phyloP scores from a whole-genome alignment of 352 stramenopile species.

The Globisporangium lucens region DNA sequence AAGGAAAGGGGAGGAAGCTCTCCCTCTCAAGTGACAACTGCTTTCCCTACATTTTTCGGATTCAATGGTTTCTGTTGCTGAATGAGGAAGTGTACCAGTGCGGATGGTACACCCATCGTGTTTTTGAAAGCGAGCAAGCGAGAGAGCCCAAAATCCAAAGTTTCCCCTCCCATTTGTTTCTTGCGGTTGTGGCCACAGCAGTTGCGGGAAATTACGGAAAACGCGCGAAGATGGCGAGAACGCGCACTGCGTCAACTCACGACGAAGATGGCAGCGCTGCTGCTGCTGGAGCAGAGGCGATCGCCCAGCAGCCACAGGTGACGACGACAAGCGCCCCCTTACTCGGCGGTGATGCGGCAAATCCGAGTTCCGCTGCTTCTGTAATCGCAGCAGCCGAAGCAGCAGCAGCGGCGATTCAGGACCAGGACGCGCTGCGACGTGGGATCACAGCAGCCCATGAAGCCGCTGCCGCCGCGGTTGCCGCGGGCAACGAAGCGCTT shows the following conservation, averaged over 20 bases:
- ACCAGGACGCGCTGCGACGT: slow-evolving; percentile 7
- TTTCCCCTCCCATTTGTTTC: not conserved
- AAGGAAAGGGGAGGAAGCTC: not conserved
- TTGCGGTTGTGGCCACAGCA: slow-evolving; percentile 17
- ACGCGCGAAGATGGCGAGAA: slow-evolving; percentile 12
- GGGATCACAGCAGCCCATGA: slow-evolving; percentile 10
- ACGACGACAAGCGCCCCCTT: not conserved
- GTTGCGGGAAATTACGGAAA: slow-evolving; percentile 18
- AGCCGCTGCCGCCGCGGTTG: slow-evolving; percentile 9
- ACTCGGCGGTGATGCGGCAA: not conserved
- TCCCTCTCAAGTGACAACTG: not conserved
- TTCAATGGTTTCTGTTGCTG: not conserved
- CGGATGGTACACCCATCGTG: not conserved
- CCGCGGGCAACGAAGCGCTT: slow-evolving; percentile 14
- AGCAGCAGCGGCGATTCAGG: not conserved
- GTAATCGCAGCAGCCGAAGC: not conserved
- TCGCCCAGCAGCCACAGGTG: not conserved
- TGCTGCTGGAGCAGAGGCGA: not conserved
- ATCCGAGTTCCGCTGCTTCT: not conserved
- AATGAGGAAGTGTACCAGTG: not conserved
- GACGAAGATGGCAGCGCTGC: slow-evolving; percentile 5
- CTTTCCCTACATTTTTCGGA: not conserved
- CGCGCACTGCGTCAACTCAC: not conserved
- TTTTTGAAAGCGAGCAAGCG: not conserved
- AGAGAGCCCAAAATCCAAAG: not conserved